Conservation (phyloP, 352 stramenopile genomes). For the Phytopythium aichiense region DNA sequence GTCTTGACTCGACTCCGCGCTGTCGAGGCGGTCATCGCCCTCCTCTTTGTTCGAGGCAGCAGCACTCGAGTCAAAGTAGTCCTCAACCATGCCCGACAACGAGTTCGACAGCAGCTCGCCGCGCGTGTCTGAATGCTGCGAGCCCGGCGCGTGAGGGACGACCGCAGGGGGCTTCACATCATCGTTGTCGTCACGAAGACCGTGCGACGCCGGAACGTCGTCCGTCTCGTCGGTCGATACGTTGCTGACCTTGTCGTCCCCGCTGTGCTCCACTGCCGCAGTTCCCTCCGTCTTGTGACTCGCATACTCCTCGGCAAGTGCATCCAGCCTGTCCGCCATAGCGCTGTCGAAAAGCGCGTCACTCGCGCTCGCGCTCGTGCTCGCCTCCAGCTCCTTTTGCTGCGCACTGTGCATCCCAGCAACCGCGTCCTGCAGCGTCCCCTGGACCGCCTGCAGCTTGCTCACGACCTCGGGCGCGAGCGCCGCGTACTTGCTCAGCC, state of each 20-base stretch:
- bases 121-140: neutral
- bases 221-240: slow-evolving; percentile 18
- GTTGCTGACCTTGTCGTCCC: slow-evolving; percentile 32
- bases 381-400: neutral
- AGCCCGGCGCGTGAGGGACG: neutral
- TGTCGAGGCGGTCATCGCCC: neutral
- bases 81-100: slow-evolving; percentile 3
- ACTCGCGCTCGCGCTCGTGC: neutral
- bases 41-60: neutral
- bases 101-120: neutral
- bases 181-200: neutral
- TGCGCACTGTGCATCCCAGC: neutral
- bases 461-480: slow-evolving; percentile 44
- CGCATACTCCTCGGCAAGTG: neutral
- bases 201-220: slow-evolving; percentile 6
- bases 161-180: neutral
- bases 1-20: slow-evolving; percentile 10
- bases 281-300: slow-evolving; percentile 5
- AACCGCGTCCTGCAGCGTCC: slow-evolving; percentile 24
- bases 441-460: slow-evolving; percentile 41
- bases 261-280: slow-evolving; percentile 20
- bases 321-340: slow-evolving; percentile 1
- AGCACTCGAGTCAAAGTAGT: slow-evolving; percentile 3
- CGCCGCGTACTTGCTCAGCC: slow-evolving; percentile 49
- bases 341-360: slow-evolving; percentile 3